A percentile compares a stretch with the other conserved stretches of the same genome.
phyloP scores from a whole-genome alignment of 169 alveolate genomes.

The Theileria annulata region DNA sequence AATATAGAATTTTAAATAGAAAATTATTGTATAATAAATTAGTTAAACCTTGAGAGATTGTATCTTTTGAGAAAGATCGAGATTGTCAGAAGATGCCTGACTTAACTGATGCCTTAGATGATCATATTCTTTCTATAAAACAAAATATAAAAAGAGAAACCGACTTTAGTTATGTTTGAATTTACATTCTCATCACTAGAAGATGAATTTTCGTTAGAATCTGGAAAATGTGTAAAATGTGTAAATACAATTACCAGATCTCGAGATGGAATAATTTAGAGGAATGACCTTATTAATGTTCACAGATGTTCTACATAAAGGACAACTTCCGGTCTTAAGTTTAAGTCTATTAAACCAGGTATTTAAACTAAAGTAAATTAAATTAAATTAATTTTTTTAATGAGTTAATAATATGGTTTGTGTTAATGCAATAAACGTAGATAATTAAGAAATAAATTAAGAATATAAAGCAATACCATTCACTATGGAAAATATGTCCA shows the following conservation, averaged over 20 bases:
- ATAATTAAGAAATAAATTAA: too few relatives aligned
- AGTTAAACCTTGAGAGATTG: conserved; percentile 1
- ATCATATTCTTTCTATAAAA: neutral
- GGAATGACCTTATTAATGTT: conserved; percentile 11
- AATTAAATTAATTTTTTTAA: too few relatives aligned
- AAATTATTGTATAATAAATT: neutral
- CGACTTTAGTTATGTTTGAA: neutral
- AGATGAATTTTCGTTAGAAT: neutral
- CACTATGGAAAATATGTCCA: conserved; percentile 64
- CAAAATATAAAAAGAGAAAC: neutral
- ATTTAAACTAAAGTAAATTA: conserved; percentile 20
- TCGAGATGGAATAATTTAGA: conserved; percentile 35
- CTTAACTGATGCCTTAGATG: conserved; percentile 18
- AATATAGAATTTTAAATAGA: neutral
- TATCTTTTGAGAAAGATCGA: neutral
- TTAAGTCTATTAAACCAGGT: conserved; percentile 33
- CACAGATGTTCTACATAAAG: conserved; percentile 45
- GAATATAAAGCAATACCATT: conserved; percentile 31
- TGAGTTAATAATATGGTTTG: too few relatives aligned
- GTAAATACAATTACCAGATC: neutral
- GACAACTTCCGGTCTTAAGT: conserved; percentile 18
- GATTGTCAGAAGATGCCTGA: conserved; percentile 37
- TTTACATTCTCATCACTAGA: neutral
- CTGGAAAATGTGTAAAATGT: neutral
- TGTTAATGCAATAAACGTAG: too few relatives aligned